phyloP scores from a whole-genome alignment of 1,284 basidiomycete genomes.

The Ceratobasidium sp. region DNA sequence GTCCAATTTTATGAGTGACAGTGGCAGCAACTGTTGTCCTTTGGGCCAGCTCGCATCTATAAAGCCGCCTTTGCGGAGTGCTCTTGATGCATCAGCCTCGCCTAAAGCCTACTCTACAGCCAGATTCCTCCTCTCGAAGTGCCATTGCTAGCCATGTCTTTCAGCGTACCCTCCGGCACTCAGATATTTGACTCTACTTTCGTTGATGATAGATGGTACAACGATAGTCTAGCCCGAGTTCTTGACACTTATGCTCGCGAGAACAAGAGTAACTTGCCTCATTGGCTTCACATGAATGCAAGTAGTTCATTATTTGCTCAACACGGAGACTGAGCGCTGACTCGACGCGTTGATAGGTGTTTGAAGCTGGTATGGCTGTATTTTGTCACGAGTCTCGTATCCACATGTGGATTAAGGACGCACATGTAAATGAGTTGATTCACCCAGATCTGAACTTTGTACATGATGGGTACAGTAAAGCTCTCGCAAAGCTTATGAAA shows the following conservation, averaged over 20 bases:
- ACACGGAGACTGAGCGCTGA: background rate
- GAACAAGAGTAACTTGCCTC: background rate
- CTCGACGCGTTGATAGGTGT: background rate
- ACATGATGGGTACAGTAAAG: background rate
- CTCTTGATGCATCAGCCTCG: background rate
- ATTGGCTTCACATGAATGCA: background rate
- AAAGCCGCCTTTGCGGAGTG: no score
- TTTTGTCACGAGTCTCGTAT: conserved; percentile 12
- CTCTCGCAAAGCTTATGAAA: background rate
- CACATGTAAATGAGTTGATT: background rate
- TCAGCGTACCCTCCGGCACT: background rate
- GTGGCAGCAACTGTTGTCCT: no score
- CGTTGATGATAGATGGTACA: background rate
- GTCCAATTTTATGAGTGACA: background rate
- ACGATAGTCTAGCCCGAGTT: background rate
- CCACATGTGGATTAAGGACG: background rate
- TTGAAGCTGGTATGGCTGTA: background rate
- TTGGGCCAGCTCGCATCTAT: no score
- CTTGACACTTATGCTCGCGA: conserved; percentile 10
- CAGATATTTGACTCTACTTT: conserved; percentile 3
- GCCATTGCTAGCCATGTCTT: no score
- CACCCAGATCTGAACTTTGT: conserved; percentile 11
- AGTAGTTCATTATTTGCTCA: background rate
- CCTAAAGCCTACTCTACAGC: background rate
- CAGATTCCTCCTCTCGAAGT: background rate